Evolutionary conservation across 202 grass and related monocot species (phyloP), one percentile per base, ranked within the genome.

Genomic region (Carex sylvatica): DNA sequence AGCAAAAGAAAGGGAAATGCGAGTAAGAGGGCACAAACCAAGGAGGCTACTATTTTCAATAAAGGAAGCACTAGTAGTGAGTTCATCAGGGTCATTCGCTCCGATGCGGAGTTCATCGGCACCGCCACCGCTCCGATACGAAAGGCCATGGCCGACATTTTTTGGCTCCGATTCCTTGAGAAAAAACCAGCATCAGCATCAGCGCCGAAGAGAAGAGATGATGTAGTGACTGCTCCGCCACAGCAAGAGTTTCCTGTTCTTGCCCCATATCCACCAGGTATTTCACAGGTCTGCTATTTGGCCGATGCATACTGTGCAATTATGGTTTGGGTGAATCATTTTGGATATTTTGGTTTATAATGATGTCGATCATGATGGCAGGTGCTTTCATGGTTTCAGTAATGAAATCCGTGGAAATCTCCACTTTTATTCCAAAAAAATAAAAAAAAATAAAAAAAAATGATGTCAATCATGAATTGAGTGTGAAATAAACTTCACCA

Each of bases 151-250:
- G 55, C 30, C 5, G 72, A 89, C 23, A 13, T 89, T 42, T 71
- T 95, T 80, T 98, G 92, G 95, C 86, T 98, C 71, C 87, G 92
- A 31, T 91, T 91, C 80, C 87, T 98, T 36, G 95, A 98, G 85
- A 85, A 91, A 22, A 30, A 88, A 61, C 66, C 88, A 35, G 74
- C 28, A 82, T 49, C 60, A 28, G 28, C 28, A 28, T 28, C 28
- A 28, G 28, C 28, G 28, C 28, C 65, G 51, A 3, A 74, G 18
- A 81, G 51, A 58, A 18, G 16, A 72, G n/a, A 61, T 78, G 64
- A 51, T 51, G 49, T 40, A 9, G 46, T 77, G 65, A 62, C 76
- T 64, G 54, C 53, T 1, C 18, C 26, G 52, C 80, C 84, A 28
- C 79, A 80, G 40, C 65, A 70, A 67, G 14, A 84, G 16, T 83